Evolutionary conservation across 768 basidiomycete genomes (phyloP).

Genomic region (Nidularia sp.): DNA sequence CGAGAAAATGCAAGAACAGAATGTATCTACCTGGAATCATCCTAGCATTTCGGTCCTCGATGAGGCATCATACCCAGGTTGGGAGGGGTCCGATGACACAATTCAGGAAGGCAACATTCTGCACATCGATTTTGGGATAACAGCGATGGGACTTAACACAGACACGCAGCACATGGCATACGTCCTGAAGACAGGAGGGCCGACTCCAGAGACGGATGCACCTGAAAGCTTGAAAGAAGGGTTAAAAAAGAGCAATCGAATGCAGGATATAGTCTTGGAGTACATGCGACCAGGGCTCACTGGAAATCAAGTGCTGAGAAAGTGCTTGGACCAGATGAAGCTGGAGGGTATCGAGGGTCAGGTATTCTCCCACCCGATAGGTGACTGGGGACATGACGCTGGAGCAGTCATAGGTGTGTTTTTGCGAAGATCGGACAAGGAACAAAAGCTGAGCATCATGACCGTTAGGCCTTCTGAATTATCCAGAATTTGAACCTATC

Average conservation of each 20-base stretch:
- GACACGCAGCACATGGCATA: constrained; percentile 57
- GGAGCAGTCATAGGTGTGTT: constrained; percentile 43
- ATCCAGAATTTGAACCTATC: constrained; percentile 40
- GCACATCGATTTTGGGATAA: constrained; percentile 53
- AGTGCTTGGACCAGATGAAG: constrained; percentile 39
- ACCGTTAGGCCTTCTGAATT: constrained; percentile 35
- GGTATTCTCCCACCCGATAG: constrained; percentile 51
- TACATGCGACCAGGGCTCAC: constrained; percentile 41
- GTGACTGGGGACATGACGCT: constrained; percentile 52
- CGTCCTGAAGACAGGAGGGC: constrained; percentile 32
- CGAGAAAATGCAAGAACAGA: constrained; percentile 42
- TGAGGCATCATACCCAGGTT: constrained; percentile 36
- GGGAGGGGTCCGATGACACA: constrained; percentile 32
- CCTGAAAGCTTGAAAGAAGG: constrained; percentile 41
- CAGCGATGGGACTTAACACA: constrained; percentile 50
- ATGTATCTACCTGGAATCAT: constrained; percentile 50
- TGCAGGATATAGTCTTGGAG: constrained; percentile 46
- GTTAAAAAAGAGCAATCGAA: constrained; percentile 38
- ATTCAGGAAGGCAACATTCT: constrained; percentile 47
- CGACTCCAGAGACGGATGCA: constrained; percentile 32
- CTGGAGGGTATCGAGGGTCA: constrained; percentile 40
- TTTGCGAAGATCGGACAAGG: not conserved
- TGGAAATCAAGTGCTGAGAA: constrained; percentile 41
- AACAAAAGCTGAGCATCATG: not conserved
- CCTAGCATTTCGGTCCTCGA: constrained; percentile 43